Evolutionary conservation across 2,329 filamentous ascomycete species (phyloP).

Genomic region (Cladorrhinum sp.): DNA sequence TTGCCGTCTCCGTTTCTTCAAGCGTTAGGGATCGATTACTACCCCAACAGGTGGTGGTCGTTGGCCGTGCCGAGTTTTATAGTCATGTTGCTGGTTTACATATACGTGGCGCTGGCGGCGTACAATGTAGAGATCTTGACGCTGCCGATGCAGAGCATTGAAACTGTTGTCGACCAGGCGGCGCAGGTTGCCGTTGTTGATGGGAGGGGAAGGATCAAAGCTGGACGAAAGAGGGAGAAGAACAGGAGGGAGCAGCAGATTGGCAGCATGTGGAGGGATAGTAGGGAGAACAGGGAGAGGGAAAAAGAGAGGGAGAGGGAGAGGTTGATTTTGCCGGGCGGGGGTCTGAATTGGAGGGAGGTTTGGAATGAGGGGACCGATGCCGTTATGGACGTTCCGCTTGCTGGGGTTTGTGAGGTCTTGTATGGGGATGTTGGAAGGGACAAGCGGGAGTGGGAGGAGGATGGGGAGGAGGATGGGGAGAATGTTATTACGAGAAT

Average conservation of each 20-base stretch:
- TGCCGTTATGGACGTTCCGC: slow-evolving; percentile 93
- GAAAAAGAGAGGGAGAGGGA: slow-evolving; percentile 34
- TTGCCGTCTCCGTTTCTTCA: slow-evolving; percentile 89
- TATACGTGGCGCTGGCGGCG: slow-evolving; percentile 85
- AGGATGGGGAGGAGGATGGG: slow-evolving; percentile 20
- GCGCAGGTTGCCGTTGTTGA: slow-evolving; percentile 84
- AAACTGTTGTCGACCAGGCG: slow-evolving; percentile 88
- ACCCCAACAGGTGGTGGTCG: slow-evolving; percentile 97
- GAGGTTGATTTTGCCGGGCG: slow-evolving; percentile 18
- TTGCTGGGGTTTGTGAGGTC: slow-evolving; percentile 92
- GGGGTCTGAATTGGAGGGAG: slow-evolving; percentile 65
- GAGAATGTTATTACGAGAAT: slow-evolving; percentile 21
- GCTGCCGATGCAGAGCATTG: slow-evolving; percentile 71
- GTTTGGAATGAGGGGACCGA: slow-evolving; percentile 93
- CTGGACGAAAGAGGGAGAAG: slow-evolving; percentile 36
- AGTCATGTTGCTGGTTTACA: slow-evolving; percentile 84
- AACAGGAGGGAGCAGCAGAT: slow-evolving; percentile 33
- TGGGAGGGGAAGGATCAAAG: slow-evolving; percentile 54
- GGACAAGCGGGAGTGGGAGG: slow-evolving; percentile 15
- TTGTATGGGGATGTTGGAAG: slow-evolving; percentile 71
- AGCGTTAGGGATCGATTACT: slow-evolving; percentile 92
- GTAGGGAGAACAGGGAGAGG: slow-evolving; percentile 23
- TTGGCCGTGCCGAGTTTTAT: slow-evolving; percentile 87
- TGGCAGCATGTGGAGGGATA: neutral
- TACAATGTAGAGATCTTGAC: slow-evolving; percentile 93